Conservation (phyloP, 2,329 filamentous ascomycete genomes). For the Colletotrichum sp. region DNA sequence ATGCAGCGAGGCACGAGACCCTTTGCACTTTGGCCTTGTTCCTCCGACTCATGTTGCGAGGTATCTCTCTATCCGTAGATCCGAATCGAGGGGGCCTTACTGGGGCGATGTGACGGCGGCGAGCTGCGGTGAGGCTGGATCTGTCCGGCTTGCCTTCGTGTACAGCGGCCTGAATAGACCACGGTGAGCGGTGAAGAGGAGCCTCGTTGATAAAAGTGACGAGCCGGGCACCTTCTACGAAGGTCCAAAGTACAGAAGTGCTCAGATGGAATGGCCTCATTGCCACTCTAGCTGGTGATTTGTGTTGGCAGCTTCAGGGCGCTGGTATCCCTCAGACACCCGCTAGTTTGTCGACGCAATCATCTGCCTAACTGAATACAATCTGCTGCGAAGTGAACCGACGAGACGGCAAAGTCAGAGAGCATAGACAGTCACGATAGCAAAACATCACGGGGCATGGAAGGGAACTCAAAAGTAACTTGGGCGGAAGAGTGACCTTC, state of each 20-base stretch:
- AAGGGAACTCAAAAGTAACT: constrained; percentile 7
- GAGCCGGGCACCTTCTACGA: neutral
- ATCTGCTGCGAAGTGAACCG: neutral
- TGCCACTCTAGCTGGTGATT: fast-evolving
- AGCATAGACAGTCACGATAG: neutral
- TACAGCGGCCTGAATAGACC: neutral
- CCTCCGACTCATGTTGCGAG: neutral
- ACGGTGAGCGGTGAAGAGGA: neutral
- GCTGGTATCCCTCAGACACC: neutral
- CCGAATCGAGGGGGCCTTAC: neutral
- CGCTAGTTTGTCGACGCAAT: neutral
- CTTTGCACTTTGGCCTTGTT: neutral
- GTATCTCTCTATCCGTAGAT: neutral
- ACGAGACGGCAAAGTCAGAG: neutral
- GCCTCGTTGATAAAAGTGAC: neutral
- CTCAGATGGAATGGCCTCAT: fast-evolving
- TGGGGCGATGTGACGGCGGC: neutral
- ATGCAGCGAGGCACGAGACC: constrained; percentile 13
- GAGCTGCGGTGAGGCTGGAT: neutral
- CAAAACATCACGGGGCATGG: neutral
- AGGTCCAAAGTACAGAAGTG: neutral
- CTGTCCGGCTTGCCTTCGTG: neutral
- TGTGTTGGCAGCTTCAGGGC: neutral
- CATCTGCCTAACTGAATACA: too few relatives aligned
- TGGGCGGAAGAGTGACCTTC: constrained; percentile 23